These are phyloP conservation scores for Tubosaeta sp. DNA, from an alignment of 768 basidiomycete genomes.

Conservation along the genomic window DNA sequence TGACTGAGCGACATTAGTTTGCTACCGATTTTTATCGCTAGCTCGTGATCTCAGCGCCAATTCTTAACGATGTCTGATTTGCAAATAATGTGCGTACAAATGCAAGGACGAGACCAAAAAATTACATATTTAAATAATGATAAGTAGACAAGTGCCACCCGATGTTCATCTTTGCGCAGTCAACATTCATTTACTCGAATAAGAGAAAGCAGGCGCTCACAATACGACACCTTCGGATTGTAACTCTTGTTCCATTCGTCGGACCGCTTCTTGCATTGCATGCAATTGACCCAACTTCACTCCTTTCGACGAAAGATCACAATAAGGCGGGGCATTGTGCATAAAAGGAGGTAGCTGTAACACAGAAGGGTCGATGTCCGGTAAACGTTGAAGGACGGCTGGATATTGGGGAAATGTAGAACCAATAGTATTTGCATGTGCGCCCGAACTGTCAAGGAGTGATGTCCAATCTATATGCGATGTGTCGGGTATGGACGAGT, in stretches of 20 bases:
- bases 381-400: conserved; percentile 3
- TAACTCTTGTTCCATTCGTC: conserved; percentile 33
- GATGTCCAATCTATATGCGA: conserved; percentile 13
- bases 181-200: not conserved
- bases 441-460: conserved; percentile 5
- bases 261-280: conserved; percentile 32
- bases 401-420: conserved; percentile 4
- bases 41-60: not conserved
- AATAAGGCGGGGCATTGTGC: not conserved
- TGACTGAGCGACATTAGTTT: conserved; percentile 54
- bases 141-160: not conserved
- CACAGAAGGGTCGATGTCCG: conserved; percentile 25
- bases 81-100: not conserved
- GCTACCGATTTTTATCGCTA: not conserved
- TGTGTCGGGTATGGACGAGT: conserved; percentile 1
- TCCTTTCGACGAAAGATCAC: conserved; percentile 6
- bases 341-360: conserved; percentile 17
- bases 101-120: not conserved
- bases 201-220: conserved; percentile 1
- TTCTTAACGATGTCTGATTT: conserved; percentile 3
- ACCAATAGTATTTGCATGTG: not conserved
- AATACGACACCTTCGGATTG: conserved; percentile 15
- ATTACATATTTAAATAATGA: conserved; percentile 21
- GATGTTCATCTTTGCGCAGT: conserved; percentile 7
- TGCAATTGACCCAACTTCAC: conserved; percentile 19